Evolutionary conservation across 768 basidiomycete genomes (phyloP).

Genomic region (Tremella fuciformis): DNA sequence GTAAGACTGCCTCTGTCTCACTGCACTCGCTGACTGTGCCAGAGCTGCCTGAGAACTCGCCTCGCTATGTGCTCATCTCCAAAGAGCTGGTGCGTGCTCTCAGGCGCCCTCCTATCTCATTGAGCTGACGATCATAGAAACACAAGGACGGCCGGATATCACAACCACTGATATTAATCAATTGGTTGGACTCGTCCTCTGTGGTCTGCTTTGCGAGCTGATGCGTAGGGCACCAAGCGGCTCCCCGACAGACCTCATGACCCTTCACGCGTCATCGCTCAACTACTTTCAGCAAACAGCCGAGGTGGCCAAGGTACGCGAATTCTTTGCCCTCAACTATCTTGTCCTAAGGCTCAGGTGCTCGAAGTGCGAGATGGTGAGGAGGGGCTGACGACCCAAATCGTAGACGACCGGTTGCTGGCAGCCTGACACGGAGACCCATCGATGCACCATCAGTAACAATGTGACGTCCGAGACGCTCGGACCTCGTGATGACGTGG

Average conservation of each 20-base stretch:
- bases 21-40: slow-evolving; percentile 7
- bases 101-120: not conserved
- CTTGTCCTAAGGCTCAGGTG: slow-evolving; percentile 52
- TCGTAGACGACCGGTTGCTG: slow-evolving; percentile 63
- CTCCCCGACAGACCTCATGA: slow-evolving; percentile 70
- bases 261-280: slow-evolving; percentile 75
- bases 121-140: slow-evolving; percentile 39
- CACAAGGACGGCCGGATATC: slow-evolving; percentile 80
- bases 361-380: slow-evolving; percentile 78
- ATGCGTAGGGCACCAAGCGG: slow-evolving; percentile 62
- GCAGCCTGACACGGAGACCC: slow-evolving; percentile 3
- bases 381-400: slow-evolving; percentile 72
- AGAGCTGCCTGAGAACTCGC: slow-evolving; percentile 86
- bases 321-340: not conserved
- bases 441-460: no score
- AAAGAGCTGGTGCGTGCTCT: slow-evolving; percentile 61
- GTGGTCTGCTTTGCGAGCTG: slow-evolving; percentile 4
- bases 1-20: slow-evolving; percentile 52
- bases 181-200: slow-evolving; percentile 59
- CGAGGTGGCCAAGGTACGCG: slow-evolving; percentile 49
- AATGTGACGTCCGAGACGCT: no score
- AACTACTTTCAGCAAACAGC: slow-evolving; percentile 74
- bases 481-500: no score
- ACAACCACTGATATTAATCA: slow-evolving; percentile 78
- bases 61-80: slow-evolving; percentile 79